Evolutionary conservation across 768 basidiomycete species (phyloP), one percentile per base, ranked within the genome.

Genomic region (Russula dissimulans): DNA sequence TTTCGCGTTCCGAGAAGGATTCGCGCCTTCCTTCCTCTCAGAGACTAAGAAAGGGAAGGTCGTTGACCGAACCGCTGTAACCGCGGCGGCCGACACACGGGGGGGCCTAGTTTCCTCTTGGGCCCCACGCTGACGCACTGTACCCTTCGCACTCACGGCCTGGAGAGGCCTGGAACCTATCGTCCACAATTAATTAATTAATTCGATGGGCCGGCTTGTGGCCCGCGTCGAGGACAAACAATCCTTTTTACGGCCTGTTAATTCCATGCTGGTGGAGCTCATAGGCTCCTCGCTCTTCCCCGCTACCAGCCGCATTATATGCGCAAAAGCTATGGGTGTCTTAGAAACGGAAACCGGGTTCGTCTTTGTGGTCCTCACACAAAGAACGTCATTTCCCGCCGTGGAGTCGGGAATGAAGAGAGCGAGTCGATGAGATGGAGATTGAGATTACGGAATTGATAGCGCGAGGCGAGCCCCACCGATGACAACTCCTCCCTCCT

Each of bases 111-210:
- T 44, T 46, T 34, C 43, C 45, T 56, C 55, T 29, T 1, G 44
- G 15, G 46, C 46, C 45, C 45, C 55, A 46, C 55, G 22, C 46
- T 48, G 45, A 45, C 46, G 45, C 55, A 47, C 29, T 17, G 15
- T 15, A n/a, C 55, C 55, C 3, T 11, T 26, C 14, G 50, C 18
- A 15, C 8, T 3, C 18, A 41, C 3, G 52, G 52, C 29, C 52
- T 54, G 41, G 52, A 54, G 52, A n/a, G 55, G 45, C 55, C 45
- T 56, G 36, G 55, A 56, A 46, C 45, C 4, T n/a, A 45, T 45
- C 10, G 18, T 22, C 9, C 44, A 43, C 18, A n/a, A 18, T 32
- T 17, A 15, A 42, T 42, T 5, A 2, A 15, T 15, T 15, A 6
- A 8, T 26, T 15, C 41, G 51, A 17, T 29, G 18, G 29, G 4